phyloP scores from a whole-genome alignment of 1,284 basidiomycete genomes.

The Leucoagaricus sp. region DNA sequence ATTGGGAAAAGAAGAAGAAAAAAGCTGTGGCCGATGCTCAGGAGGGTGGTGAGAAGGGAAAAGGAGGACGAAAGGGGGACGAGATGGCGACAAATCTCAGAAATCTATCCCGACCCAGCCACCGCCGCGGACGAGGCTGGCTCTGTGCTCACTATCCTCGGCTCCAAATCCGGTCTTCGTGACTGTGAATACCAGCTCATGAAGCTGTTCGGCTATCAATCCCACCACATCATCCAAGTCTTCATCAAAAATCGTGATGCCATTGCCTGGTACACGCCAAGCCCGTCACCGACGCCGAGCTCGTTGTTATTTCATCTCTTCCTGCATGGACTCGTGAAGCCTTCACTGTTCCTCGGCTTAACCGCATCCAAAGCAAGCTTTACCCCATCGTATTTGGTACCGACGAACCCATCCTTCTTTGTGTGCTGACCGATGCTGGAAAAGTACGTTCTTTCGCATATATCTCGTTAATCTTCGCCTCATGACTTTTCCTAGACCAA shows the following conservation, averaged over 20 bases:
- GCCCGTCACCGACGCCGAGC: conserved; percentile 64
- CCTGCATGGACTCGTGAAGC: conserved; percentile 89
- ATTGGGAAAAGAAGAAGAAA: conserved; percentile 97
- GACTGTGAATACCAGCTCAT: conserved; percentile 98
- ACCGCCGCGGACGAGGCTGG: conserved; percentile 93
- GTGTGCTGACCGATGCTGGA: conserved; percentile 98
- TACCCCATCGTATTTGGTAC: conserved; percentile 94
- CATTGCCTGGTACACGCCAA: conserved; percentile 96
- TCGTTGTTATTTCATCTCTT: conserved; percentile 75
- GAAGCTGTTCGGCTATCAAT: conserved; percentile 73
- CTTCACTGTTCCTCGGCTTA: conserved; percentile 84
- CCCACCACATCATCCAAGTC: conserved; percentile 89
- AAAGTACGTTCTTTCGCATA: conserved; percentile 61
- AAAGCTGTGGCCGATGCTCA: conserved; percentile 53
- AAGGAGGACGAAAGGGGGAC: conserved; percentile 69
- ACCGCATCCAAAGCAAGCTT: conserved; percentile 92
- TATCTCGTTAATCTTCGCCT: conserved; percentile 12
- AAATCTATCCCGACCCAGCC: conserved; percentile 91
- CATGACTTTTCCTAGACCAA: conserved; percentile 73
- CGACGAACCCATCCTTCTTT: conserved; percentile 94
- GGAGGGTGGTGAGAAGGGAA: conserved; percentile 38
- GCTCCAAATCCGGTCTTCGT: conserved; percentile 64
- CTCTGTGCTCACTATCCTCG: background rate
- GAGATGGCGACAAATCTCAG: conserved; percentile 87
- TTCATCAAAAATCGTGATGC: conserved; percentile 97